Percentiles rank a stretch among this genome's conserved stretches.
Conservation (phyloP, 176 grass and related monocot genomes). For the Tillandsia leiboldiana region DNA sequence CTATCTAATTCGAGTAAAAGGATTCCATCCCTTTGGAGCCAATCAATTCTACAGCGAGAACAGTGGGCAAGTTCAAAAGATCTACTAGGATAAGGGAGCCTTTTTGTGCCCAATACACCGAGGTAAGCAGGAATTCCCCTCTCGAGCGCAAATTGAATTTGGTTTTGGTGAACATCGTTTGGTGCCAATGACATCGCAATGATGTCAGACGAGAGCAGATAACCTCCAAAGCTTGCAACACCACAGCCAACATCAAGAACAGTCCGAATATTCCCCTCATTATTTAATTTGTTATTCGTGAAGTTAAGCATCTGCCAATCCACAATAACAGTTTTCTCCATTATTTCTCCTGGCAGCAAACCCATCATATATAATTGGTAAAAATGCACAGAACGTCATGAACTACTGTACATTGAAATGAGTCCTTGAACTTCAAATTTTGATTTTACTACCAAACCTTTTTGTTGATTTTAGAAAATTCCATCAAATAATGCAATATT, state of each 20-base stretch:
- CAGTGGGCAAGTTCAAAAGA: constrained; percentile 98
- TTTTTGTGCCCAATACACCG: constrained; percentile 93
- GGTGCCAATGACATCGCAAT: constrained; percentile 96
- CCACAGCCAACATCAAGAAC: constrained; percentile 96
- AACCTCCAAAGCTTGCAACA: constrained; percentile 94
- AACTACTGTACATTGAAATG: no score
- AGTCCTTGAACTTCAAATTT: no score
- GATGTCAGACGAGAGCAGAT: constrained; percentile 85
- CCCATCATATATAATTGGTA: neutral
- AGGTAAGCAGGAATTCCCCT: constrained; percentile 94
- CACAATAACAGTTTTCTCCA: neutral
- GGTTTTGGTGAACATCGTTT: constrained; percentile 99
- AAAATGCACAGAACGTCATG: no score
- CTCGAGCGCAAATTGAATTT: constrained; percentile 98
- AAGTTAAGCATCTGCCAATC: constrained; percentile 79
- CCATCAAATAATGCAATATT: no score
- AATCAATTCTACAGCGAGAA: constrained; percentile 93
- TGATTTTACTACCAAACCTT: no score
- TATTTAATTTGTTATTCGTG: constrained; percentile 73
- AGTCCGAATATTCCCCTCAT: constrained; percentile 75
- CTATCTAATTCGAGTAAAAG: constrained; percentile 93
- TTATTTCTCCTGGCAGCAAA: neutral
- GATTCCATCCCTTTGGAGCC: constrained; percentile 96
- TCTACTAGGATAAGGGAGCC: constrained; percentile 90
- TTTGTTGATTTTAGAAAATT: no score